Base-by-base conservation (phyloP, 805 yeast species). In the Wilhelminamyces savonicus region DNA sequence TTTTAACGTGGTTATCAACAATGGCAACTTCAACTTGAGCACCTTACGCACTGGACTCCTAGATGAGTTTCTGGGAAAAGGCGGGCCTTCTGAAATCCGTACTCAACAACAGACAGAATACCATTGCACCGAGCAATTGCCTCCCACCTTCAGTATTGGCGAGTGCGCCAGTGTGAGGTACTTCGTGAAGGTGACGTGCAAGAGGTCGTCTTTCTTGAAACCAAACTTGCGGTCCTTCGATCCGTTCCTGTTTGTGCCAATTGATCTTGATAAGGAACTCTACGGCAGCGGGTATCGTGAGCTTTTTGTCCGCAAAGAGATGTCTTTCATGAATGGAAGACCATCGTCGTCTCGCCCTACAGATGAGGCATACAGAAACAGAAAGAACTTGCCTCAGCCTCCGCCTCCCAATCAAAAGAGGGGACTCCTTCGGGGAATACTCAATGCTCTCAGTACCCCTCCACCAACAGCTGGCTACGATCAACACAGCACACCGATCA, bases 161-260 rank as follows among this genome's bases (percentile, higher is more conserved):
- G 48, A 53, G 21, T 48, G 44, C 44, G 74, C 71, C 6, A 44
- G 49, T 8, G 51, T 75, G 28, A 58, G 63, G 32, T 78, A 78
- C 46, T 77, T 68, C 44, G 62, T 78, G 31, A 77, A 78, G 49
- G 81, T 66, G 7, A 77, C 83, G 1, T 76, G 77, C 24, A 71
- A 70, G 34, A 46, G 78, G 26, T 52, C 77, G 2, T 62, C 76
- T 3, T 43, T 74, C 19, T 54, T 73, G 32, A 66, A 67, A 31
- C 29, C 61, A 16, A 77, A 74, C 35, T 43, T 67, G 19, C 54
- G 82, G 22, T 48, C 65, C 8, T 47, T 46, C 27, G 65, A 64
- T 26, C 79, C 78, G 4, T 72, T 80, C 39, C 52, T 58, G 3
- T 74, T 78, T 37, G 48, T 73, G 18, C 83, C 84, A 0, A 46